Base-by-base conservation (phyloP, 192 early-diverging fungal species). In the Coemansia sp. region DNA sequence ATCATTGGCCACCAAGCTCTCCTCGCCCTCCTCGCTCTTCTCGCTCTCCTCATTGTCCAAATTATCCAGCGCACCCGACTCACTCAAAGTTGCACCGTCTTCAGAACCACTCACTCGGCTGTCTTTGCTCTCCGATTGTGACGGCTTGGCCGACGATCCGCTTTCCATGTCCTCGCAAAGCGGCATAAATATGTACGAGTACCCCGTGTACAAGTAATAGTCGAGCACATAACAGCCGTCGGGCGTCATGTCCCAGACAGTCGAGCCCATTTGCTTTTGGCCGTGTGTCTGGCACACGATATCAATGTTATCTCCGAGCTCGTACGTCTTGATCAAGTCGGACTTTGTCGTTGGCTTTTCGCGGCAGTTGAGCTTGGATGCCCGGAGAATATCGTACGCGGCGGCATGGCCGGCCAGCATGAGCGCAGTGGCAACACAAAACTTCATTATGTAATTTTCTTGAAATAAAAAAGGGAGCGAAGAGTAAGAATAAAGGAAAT, bases 211-310 rank as follows among this genome's bases (percentile, higher is more conserved):
- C 25, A 83, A 49, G 51, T 83, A 83, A 55, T 76, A 83, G 62
- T 83, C 81, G 0, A 70, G 47, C 9, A 78, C 67, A 23, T 79
- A 83, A 64, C 81, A 83, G 55, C 67, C 70, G 27, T 83, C 81
- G 5, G 37, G 76, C 0, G 81, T 83, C 43, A 47, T 59, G 37
- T 80, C 81, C 81, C 76, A 83, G 29, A 83, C 56, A 14, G 49
- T 58, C 2, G 65, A 62, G 54, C 73, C 77, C 29, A 35, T 51
- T 23, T 74, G 38, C 5, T n/a, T 29, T 50, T 78, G 45, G 14
- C 81, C 81, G 3, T 56, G 35, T 4, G 14, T 61, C 53, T 79
- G 76, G 69, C 81, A 83, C 39, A 58, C 43, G 15, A 83, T 76
- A 5, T 76, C 67, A 53, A 83, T 55, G 23, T 83, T 51, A 17